Evolutionary conservation across 1,139 yeast genomes (phyloP).

Genomic region (Kazachstania sp.): DNA sequence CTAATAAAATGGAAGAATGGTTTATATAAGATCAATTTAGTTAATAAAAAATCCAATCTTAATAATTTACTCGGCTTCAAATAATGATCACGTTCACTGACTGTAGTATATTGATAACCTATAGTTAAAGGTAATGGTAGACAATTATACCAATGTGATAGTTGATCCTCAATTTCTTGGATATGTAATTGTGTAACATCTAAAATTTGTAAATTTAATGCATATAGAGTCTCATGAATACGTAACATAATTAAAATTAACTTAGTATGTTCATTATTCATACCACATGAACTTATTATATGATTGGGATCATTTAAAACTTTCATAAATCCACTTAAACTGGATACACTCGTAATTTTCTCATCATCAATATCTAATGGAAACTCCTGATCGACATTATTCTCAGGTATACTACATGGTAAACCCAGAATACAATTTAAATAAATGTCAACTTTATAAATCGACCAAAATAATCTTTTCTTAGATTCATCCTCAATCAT

Average conservation of each 20-base stretch:
- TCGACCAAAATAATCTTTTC: conserved; percentile 79
- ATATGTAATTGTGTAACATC: conserved; percentile 33
- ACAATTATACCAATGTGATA: conserved; percentile 60
- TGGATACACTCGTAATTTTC: conserved; percentile 5
- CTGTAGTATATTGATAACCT: conserved; percentile 5
- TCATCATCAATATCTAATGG: conserved; percentile 74
- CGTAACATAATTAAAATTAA: conserved; percentile 50
- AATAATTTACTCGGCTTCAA: conserved; percentile 55
- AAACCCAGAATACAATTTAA: conserved; percentile 79
- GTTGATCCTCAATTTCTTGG: conserved; percentile 34
- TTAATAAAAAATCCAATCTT: conserved; percentile 57
- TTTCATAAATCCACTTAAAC: neutral
- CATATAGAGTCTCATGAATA: conserved; percentile 42
- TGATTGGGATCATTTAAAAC: conserved; percentile 7
- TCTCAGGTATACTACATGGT: conserved; percentile 51
- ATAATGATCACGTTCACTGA: conserved; percentile 39
- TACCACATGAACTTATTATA: conserved; percentile 52
- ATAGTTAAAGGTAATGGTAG: conserved; percentile 65
- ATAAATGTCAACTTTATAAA: conserved; percentile 82
- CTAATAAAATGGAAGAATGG: conserved; percentile 56
- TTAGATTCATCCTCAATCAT: conserved; percentile 78
- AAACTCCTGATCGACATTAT: conserved; percentile 76
- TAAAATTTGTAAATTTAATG: conserved; percentile 31
- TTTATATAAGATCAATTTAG: conserved; percentile 60
- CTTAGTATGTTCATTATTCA: conserved; percentile 75